Conservation (phyloP, 768 basidiomycete genomes). For the Calocybe cyanea region DNA sequence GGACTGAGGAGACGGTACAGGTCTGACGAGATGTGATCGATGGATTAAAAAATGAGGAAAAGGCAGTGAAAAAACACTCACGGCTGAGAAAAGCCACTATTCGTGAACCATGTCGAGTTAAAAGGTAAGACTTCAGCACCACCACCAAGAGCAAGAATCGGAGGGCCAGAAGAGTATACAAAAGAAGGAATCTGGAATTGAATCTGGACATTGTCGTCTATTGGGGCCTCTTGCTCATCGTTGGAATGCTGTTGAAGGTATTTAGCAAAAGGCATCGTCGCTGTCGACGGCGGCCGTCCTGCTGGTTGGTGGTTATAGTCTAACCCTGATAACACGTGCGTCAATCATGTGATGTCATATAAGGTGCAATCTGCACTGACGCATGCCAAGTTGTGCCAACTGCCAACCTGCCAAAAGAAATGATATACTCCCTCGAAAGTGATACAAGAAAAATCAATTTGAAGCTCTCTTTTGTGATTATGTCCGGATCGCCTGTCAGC, state of each 20-base stretch:
- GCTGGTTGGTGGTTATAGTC: neutral
- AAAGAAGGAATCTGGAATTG: constrained; percentile 65
- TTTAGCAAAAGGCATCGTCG: constrained; percentile 37
- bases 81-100: constrained; percentile 34
- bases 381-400: too few species aligned
- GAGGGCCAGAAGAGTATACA: constrained; percentile 46
- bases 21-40: constrained; percentile 2
- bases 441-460: too few species aligned
- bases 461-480: too few species aligned
- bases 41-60: neutral
- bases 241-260: constrained; percentile 29
- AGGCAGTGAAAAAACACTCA: neutral
- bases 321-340: too few species aligned
- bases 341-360: too few species aligned
- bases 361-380: too few species aligned
- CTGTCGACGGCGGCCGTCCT: neutral
- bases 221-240: constrained; percentile 7
- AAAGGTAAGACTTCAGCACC: constrained; percentile 70
- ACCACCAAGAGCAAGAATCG: constrained; percentile 65
- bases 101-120: constrained; percentile 48
- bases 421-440: too few species aligned
- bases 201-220: constrained; percentile 12
- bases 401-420: too few species aligned
- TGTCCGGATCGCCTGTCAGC: too few species aligned
- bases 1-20: constrained; percentile 1